A percentile compares a stretch with the other conserved stretches of the same genome.
phyloP scores from a whole-genome alignment of 345 rosid species.

The Populus simonii region DNA sequence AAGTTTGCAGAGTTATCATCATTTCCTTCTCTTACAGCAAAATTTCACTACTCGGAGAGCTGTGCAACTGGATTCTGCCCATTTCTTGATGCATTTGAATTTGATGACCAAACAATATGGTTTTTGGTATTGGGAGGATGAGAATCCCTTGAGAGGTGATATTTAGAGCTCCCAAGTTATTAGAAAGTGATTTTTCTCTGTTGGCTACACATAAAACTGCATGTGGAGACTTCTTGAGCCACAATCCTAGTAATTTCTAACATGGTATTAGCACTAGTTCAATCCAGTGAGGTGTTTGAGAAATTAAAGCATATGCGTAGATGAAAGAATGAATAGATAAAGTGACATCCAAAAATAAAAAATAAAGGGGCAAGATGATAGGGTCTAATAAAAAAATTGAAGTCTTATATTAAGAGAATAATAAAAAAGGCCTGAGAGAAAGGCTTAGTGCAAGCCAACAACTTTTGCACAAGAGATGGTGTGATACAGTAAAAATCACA shows the following conservation, averaged over 20 bases:
- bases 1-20: background rate
- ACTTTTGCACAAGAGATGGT: too few relatives aligned
- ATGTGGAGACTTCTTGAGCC: background rate
- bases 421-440: too few relatives aligned
- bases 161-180: background rate
- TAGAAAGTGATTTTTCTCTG: background rate
- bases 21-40: background rate
- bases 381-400: too few relatives aligned
- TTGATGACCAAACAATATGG: background rate
- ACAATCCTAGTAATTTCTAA: background rate
- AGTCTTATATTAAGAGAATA: too few relatives aligned
- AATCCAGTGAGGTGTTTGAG: too few relatives aligned
- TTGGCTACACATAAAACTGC: slow-evolving; percentile 1
- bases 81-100: background rate
- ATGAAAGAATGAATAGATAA: too few relatives aligned
- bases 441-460: too few relatives aligned
- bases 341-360: too few relatives aligned
- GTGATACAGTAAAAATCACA: too few relatives aligned
- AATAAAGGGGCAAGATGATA: too few relatives aligned
- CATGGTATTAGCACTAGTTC: too few relatives aligned
- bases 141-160: background rate
- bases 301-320: too few relatives aligned
- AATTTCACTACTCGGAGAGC: background rate
- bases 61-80: background rate
- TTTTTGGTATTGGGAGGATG: background rate